phyloP scores from a whole-genome alignment of 805 yeast species.

The Yamadazyma insecticola region DNA sequence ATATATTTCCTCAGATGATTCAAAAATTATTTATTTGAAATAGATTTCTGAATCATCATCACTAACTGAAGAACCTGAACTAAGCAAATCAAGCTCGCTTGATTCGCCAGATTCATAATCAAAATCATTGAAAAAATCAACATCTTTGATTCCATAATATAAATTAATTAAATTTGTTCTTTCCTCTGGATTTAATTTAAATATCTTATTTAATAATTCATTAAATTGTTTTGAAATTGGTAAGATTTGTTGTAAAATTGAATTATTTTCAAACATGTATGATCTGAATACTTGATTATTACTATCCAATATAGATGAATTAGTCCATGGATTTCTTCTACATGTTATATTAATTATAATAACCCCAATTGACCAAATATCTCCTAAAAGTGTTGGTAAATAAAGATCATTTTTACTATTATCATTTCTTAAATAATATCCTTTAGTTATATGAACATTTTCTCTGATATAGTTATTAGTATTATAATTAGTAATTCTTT shows the following conservation, averaged over 20 bases:
- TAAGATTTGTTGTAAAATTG: conserved; percentile 57
- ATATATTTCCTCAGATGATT: no score
- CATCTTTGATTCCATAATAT: conserved; percentile 29
- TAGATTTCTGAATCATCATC: no score
- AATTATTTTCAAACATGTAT: conserved; percentile 50
- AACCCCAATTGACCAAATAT: conserved; percentile 79
- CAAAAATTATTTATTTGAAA: no score
- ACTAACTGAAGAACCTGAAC: no score
- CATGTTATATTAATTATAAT: conserved; percentile 76
- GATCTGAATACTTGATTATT: conserved; percentile 54
- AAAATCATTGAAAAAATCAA: conserved; percentile 28
- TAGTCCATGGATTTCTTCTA: conserved; percentile 87
- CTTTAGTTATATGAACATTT: conserved; percentile 27
- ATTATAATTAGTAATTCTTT: conserved; percentile 51
- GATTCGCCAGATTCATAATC: no score
- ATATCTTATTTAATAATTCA: conserved; percentile 42
- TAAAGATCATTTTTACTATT: conserved; percentile 11
- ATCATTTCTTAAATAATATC: conserved; percentile 11
- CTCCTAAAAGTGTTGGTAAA: conserved; percentile 73
- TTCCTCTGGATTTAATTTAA: conserved; percentile 45
- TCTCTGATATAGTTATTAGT: conserved; percentile 23
- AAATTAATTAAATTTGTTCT: conserved; percentile 39
- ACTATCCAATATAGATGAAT: conserved; percentile 60
- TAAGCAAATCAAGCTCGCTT: no score
- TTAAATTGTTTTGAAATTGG: conserved; percentile 68